Base-by-base conservation (phyloP, 805 yeast species). In the Lipomyces starkeyi region DNA sequence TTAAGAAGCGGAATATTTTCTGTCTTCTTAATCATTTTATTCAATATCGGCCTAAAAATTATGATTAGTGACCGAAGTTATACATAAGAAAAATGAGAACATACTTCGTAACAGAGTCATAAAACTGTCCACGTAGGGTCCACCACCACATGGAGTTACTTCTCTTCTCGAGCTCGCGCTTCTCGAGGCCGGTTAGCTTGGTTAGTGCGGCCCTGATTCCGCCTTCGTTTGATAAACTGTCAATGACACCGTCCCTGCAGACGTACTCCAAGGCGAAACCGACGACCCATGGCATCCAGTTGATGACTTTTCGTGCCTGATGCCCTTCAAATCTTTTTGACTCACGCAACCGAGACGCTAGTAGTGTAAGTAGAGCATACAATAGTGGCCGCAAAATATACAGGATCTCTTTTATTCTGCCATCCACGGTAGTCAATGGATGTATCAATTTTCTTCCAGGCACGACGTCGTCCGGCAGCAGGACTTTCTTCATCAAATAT, bases 261-360 rank as follows among this genome's bases (percentile, higher is more conserved):
- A 73, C 25, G n/a, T 74, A 71, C 65, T 81, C 83, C 5, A 79
- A 60, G 2, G 73, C 72, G 9, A 78, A 35, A 3, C 83, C 83
- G 17, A 75, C 65, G 2, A 78, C 54, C 83, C 83, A 81, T 2
- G 83, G 83, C 14, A 76, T 74, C 83, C 83, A 81, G 58, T 75
- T 74, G 14, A 66, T 22, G 49, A 57, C 27, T 32, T 14, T 9
- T 22, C 53, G 17, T 8, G 34, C 7, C n/a, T 14, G 14, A 4
- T 27, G 37, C 22, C 25, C n/a, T 14, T 37, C 9, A 9, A 35
- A 32, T 4, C 53, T 35, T 14, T 17, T 22, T 2, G 35, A 17
- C 22, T 52, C 49, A 1, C 34, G 35, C 35, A 52, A 14, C 17
- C 64, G 65, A 52, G 47, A 32, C 7, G 59, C 55, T 9, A 35